phyloP scores from a whole-genome alignment of 1,139 yeast genomes.

The Yamadazyma blattariae region DNA sequence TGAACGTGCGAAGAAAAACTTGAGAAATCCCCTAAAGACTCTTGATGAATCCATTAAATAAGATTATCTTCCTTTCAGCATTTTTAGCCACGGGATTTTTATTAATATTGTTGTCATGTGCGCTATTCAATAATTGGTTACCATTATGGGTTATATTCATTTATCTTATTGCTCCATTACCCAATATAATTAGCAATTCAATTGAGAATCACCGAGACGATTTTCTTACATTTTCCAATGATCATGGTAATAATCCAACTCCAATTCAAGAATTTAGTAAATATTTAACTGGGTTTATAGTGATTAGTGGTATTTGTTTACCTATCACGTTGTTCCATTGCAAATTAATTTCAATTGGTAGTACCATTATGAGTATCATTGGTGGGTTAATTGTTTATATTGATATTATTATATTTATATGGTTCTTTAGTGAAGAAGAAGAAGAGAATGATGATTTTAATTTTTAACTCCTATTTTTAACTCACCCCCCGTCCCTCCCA shows the following conservation, averaged over 20 bases:
- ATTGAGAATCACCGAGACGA: conserved; percentile 49
- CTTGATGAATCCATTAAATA: conserved; percentile 57
- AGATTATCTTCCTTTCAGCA: conserved; percentile 68
- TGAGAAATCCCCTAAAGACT: not conserved
- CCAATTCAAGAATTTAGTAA: conserved; percentile 59
- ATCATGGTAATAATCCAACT: conserved; percentile 38
- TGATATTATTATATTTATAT: conserved; percentile 65
- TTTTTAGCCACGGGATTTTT: conserved; percentile 72
- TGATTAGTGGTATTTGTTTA: conserved; percentile 65
- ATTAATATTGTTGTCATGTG: conserved; percentile 70
- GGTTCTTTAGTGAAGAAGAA: conserved; percentile 63
- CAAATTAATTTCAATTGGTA: conserved; percentile 51
- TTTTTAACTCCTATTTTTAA: too few relatives aligned
- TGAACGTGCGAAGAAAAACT: too few relatives aligned
- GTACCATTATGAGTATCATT: conserved; percentile 60
- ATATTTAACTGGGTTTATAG: conserved; percentile 61
- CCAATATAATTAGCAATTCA: conserved; percentile 49
- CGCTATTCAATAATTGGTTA: conserved; percentile 66
- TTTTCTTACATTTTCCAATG: conserved; percentile 61
- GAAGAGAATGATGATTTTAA: conserved; percentile 54
- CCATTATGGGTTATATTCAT: conserved; percentile 67
- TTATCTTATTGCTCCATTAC: conserved; percentile 70
- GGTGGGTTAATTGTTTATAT: conserved; percentile 75
- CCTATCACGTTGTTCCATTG: conserved; percentile 67
- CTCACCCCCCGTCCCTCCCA: too few relatives aligned